Percentiles rank a stretch among this genome's conserved stretches.
phyloP scores from a whole-genome alignment of 495 filamentous ascomycete species.

The Patellaria atrata region DNA sequence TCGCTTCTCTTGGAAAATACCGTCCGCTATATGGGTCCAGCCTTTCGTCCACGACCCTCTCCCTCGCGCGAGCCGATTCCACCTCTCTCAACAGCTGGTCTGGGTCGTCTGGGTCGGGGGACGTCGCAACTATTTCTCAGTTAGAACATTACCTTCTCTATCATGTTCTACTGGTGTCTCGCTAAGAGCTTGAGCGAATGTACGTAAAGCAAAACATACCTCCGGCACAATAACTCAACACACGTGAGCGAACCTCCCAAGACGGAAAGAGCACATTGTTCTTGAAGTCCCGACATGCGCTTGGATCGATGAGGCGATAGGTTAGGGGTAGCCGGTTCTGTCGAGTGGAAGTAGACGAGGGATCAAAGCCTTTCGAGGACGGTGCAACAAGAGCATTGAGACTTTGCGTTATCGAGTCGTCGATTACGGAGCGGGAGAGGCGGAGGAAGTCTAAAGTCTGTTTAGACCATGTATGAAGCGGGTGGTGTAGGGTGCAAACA shows the following conservation, averaged over 20 bases:
- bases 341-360: conserved; percentile 53
- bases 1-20: conserved; percentile 68
- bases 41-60: conserved; percentile 72
- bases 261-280: conserved; percentile 70
- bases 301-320: conserved; percentile 38
- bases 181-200: no score
- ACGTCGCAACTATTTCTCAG: conserved; percentile 86
- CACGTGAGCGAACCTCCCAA: conserved; percentile 75
- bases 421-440: conserved; percentile 67
- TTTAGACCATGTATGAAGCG: conserved; percentile 1
- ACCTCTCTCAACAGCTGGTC: conserved; percentile 54
- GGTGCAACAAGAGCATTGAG: conserved; percentile 83
- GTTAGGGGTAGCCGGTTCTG: conserved; percentile 31
- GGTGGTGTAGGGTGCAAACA: conserved; percentile 36
- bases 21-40: conserved; percentile 83
- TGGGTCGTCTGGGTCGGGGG: conserved; percentile 78
- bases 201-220: no score
- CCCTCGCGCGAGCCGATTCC: conserved; percentile 54
- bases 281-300: conserved; percentile 57
- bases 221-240: conserved; percentile 76
- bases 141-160: no score
- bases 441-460: conserved; percentile 81
- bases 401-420: conserved; percentile 87
- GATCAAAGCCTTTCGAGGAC: conserved; percentile 56
- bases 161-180: no score